A percentile compares a stretch with the other conserved stretches of the same genome.
These are phyloP conservation scores for Phytophthora pini DNA, from an alignment of 352 stramenopile genomes.

Conservation along the genomic window DNA sequence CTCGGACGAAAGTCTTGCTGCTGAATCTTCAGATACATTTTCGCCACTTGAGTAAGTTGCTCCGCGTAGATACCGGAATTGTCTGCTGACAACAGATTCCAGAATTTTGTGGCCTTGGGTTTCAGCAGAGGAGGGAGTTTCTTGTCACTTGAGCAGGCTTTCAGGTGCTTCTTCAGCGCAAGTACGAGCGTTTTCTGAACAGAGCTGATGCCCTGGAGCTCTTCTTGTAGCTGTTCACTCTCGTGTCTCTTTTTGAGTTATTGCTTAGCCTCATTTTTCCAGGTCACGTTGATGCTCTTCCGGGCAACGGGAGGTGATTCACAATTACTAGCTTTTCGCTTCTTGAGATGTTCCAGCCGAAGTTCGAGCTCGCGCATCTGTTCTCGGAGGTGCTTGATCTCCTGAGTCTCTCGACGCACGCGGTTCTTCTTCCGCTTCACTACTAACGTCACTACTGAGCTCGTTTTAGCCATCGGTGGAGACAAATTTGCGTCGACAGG, in stretches of 20 bases:
- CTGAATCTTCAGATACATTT: conserved; percentile 16
- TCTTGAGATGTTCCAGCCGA: conserved; percentile 20
- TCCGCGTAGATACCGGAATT: conserved; percentile 18
- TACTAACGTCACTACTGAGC: too few species aligned
- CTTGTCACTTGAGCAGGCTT: neutral
- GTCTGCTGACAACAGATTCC: neutral
- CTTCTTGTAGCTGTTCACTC: conserved; percentile 1
- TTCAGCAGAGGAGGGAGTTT: neutral
- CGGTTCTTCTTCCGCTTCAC: conserved; percentile 25
- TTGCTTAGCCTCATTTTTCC: conserved; percentile 11
- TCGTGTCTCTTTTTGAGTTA: conserved; percentile 12
- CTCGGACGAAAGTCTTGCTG: neutral
- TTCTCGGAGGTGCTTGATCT: conserved; percentile 3
- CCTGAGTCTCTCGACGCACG: conserved; percentile 18
- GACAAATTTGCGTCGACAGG: too few species aligned
- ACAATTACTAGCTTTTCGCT: neutral
- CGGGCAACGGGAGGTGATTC: too few species aligned
- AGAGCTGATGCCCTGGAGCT: neutral
- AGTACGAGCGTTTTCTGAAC: conserved; percentile 6
- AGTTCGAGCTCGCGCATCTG: conserved; percentile 17
- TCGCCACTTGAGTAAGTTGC: conserved; percentile 21
- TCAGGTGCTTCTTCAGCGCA: conserved; percentile 17
- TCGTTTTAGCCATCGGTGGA: too few species aligned
- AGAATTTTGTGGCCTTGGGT: neutral
- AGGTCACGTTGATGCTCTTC: neutral